Conservation (phyloP, 2,329 filamentous ascomycete species). For the Fusarium musae region DNA sequence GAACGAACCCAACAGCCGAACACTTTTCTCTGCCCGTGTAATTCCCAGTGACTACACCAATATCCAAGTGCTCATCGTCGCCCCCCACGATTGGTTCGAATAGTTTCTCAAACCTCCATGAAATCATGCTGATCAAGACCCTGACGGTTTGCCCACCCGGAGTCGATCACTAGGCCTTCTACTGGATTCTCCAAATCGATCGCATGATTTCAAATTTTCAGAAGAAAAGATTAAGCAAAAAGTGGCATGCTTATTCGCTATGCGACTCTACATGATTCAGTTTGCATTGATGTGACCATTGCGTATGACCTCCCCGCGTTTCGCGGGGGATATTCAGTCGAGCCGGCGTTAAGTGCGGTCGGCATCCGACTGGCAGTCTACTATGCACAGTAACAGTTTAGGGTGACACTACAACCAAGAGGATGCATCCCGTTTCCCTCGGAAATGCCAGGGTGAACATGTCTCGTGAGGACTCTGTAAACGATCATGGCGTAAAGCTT, state of each 20-base stretch:
- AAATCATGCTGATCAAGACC: slow-evolving; percentile 24
- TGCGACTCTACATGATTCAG: slow-evolving; percentile 11
- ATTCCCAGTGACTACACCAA: not conserved
- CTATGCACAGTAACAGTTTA: not conserved
- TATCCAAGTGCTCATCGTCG: not conserved
- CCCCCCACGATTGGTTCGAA: slow-evolving; percentile 6
- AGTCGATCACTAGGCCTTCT: slow-evolving; percentile 6
- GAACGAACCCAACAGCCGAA: not conserved
- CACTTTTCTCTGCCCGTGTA: not conserved
- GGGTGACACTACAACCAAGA: not conserved
- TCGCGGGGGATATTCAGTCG: slow-evolving; percentile 17
- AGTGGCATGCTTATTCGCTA: slow-evolving; percentile 1
- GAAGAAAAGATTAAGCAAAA: not conserved
- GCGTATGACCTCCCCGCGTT: slow-evolving; percentile 24
- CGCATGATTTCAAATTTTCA: slow-evolving; percentile 19
- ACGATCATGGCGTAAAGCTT: not conserved
- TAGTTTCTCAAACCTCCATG: slow-evolving; percentile 2
- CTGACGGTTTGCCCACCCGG: not conserved
- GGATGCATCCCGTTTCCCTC: slow-evolving; percentile 15
- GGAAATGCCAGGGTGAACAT: slow-evolving; percentile 9
- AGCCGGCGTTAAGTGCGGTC: slow-evolving; percentile 1
- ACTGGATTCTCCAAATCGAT: slow-evolving; percentile 2
- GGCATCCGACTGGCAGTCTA: slow-evolving; percentile 5
- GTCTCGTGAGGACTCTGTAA: slow-evolving; percentile 7
- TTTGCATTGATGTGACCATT: slow-evolving; percentile 10